Conservation (phyloP, 2,329 filamentous ascomycete species). For the Capronia coronata region DNA sequence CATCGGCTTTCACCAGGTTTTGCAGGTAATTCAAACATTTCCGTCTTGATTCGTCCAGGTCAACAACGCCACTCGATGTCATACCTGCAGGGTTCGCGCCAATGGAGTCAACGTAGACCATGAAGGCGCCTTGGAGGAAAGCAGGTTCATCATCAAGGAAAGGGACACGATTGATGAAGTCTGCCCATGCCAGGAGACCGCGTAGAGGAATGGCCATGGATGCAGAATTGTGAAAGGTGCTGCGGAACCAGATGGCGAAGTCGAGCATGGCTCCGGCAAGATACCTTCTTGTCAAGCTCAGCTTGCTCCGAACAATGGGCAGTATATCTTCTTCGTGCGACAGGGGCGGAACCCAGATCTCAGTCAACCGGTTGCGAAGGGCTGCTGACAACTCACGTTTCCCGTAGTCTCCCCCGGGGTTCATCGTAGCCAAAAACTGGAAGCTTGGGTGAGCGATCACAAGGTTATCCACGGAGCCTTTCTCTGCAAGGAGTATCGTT, state of each 20-base stretch:
- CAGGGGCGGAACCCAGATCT: slow-evolving; percentile 93
- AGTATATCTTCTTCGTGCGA: slow-evolving; percentile 79
- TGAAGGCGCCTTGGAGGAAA: slow-evolving; percentile 78
- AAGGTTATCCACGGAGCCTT: slow-evolving; percentile 76
- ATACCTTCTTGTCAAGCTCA: slow-evolving; percentile 50
- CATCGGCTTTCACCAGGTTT: slow-evolving; percentile 58
- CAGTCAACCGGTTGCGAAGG: slow-evolving; percentile 90
- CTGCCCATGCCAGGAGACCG: slow-evolving; percentile 87
- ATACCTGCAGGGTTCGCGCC: slow-evolving; percentile 91
- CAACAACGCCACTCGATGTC: slow-evolving; percentile 63
- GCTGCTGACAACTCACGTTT: slow-evolving; percentile 96
- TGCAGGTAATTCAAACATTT: slow-evolving; percentile 68
- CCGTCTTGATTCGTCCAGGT: slow-evolving; percentile 63
- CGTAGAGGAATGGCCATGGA: slow-evolving; percentile 78
- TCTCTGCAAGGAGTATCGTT: slow-evolving; percentile 84
- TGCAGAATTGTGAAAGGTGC: slow-evolving; percentile 66
- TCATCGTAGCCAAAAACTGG: slow-evolving; percentile 98
- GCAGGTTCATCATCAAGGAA: slow-evolving; percentile 45
- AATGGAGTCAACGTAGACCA: slow-evolving; percentile 92
- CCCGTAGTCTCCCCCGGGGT: slow-evolving; percentile 95
- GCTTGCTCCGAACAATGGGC: slow-evolving; percentile 75
- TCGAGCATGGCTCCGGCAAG: slow-evolving; percentile 66
- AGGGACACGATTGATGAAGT: slow-evolving; percentile 71
- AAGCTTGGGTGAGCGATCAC: slow-evolving; percentile 72
- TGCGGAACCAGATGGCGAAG: slow-evolving; percentile 91